Evolutionary conservation across 2,329 filamentous ascomycete genomes (phyloP).

Genomic region (Phoma sp.): DNA sequence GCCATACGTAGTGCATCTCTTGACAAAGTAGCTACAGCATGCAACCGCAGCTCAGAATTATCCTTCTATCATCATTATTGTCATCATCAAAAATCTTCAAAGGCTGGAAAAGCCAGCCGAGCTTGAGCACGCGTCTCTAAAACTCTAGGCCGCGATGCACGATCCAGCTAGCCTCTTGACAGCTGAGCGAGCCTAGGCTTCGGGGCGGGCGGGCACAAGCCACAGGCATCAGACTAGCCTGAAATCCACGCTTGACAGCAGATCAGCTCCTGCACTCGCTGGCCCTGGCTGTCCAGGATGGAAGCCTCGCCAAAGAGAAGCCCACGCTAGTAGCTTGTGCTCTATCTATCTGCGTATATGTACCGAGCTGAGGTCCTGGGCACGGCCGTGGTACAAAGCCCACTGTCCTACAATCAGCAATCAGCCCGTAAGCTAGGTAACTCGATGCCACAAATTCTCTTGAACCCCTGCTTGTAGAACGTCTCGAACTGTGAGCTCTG

Average conservation of each 20-base stretch:
- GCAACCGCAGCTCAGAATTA: background rate
- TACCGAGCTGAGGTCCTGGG: slow-evolving; percentile 33
- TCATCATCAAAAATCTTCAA: slow-evolving; percentile 5
- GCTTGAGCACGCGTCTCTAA: slow-evolving; percentile 6
- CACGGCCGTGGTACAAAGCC: slow-evolving; percentile 28
- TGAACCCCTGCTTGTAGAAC: slow-evolving; percentile 19
- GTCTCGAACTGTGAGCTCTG: slow-evolving; percentile 23
- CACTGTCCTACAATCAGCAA: slow-evolving; percentile 28
- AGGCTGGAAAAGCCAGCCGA: slow-evolving; percentile 6
- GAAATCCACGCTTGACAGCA: slow-evolving; percentile 11
- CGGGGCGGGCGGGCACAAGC: slow-evolving; percentile 30
- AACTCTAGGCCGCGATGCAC: slow-evolving; percentile 5
- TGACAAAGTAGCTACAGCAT: background rate
- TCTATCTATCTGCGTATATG: slow-evolving; percentile 21
- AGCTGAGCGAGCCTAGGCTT: slow-evolving; percentile 24
- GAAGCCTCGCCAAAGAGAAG: slow-evolving; percentile 36
- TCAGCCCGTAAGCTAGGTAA: slow-evolving; percentile 31
- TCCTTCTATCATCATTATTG: slow-evolving; percentile 1
- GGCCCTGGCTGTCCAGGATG: slow-evolving; percentile 20
- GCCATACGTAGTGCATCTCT: background rate
- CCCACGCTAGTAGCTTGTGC: slow-evolving; percentile 32
- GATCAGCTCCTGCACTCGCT: slow-evolving; percentile 26
- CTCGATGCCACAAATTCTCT: slow-evolving; percentile 22
- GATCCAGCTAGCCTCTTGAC: slow-evolving; percentile 22
- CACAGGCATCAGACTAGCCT: slow-evolving; percentile 21